Percentiles rank a stretch among this genome's conserved stretches.
Evolutionary conservation across 306 rosid genomes (phyloP).

Genomic region (Sophora flavescens): DNA sequence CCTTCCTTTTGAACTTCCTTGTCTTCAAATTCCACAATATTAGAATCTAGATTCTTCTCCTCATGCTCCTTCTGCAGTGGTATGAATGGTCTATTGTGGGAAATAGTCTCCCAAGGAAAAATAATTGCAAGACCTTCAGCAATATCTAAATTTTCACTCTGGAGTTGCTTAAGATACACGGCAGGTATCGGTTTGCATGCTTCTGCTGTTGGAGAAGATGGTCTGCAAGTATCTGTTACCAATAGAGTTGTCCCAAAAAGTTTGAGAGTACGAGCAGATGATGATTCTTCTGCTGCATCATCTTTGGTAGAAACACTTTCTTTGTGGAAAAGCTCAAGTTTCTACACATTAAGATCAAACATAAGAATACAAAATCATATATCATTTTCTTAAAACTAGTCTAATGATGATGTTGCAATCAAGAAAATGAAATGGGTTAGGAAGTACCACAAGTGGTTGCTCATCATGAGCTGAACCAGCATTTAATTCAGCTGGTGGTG

Average conservation of each 20-base stretch:
- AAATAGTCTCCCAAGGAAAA: conserved; percentile 52
- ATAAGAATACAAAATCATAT: conserved; percentile 35
- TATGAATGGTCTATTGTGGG: conserved; percentile 42
- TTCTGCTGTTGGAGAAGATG: conserved; percentile 44
- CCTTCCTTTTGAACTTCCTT: conserved; percentile 58
- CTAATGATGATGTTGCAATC: background rate
- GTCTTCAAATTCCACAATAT: conserved; percentile 44
- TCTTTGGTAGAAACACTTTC: conserved; percentile 49
- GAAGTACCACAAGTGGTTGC: conserved; percentile 60
- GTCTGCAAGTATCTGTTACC: conserved; percentile 53
- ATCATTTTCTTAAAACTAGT: conserved; percentile 7
- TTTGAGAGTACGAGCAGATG: conserved; percentile 61
- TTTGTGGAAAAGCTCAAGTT: conserved; percentile 50
- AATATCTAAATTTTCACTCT: conserved; percentile 45
- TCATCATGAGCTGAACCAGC: conserved; percentile 40
- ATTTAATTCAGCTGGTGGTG: conserved; percentile 42
- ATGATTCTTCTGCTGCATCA: conserved; percentile 52
- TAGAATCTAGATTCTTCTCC: conserved; percentile 40
- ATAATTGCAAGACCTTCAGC: conserved; percentile 44
- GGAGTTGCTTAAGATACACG: conserved; percentile 45
- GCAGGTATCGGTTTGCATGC: conserved; percentile 45
- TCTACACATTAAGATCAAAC: conserved; percentile 53
- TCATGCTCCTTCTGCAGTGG: conserved; percentile 41
- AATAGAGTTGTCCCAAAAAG: conserved; percentile 79
- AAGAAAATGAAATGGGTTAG: conserved; percentile 28